These are phyloP conservation scores for Rosa rugosa DNA, from an alignment of 306 rosid species.

Conservation along the genomic window DNA sequence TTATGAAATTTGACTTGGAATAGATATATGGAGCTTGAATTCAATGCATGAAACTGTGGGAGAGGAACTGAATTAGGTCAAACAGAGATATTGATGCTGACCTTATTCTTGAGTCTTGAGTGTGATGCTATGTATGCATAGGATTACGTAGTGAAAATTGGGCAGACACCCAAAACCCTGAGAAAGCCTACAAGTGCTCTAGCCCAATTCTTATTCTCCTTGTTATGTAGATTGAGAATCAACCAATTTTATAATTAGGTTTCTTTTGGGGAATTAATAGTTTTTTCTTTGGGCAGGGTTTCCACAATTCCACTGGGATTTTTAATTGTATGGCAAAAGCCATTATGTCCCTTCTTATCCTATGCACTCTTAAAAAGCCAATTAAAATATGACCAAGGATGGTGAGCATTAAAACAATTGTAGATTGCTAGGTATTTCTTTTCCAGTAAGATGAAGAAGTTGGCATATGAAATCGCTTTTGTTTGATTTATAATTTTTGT, in stretches of 20 bases:
- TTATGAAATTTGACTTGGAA: conserved; percentile 11
- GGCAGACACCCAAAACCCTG: background rate
- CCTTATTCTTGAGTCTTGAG: background rate
- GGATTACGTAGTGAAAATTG: background rate
- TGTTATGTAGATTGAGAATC: background rate
- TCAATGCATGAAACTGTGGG: conserved; percentile 11
- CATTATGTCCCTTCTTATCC: background rate
- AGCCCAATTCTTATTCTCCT: background rate
- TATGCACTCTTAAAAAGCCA: background rate
- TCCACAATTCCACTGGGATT: conserved; percentile 4
- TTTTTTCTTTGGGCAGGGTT: conserved; percentile 9
- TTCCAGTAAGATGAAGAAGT: background rate
- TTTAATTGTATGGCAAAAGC: background rate
- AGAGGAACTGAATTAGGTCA: conserved; percentile 17
- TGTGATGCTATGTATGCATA: background rate
- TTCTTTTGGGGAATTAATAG: background rate
- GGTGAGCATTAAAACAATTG: background rate
- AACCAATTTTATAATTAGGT: background rate
- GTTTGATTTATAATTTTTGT: background rate
- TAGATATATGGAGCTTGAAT: background rate
- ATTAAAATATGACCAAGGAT: background rate
- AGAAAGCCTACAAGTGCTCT: background rate
- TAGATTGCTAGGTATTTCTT: background rate
- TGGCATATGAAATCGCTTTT: background rate
- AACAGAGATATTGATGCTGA: background rate